A percentile compares a stretch with the other conserved stretches of the same genome.
These are phyloP conservation scores for Macrophomina tecta DNA, from an alignment of 2,329 filamentous ascomycete species.

Conservation along the genomic window DNA sequence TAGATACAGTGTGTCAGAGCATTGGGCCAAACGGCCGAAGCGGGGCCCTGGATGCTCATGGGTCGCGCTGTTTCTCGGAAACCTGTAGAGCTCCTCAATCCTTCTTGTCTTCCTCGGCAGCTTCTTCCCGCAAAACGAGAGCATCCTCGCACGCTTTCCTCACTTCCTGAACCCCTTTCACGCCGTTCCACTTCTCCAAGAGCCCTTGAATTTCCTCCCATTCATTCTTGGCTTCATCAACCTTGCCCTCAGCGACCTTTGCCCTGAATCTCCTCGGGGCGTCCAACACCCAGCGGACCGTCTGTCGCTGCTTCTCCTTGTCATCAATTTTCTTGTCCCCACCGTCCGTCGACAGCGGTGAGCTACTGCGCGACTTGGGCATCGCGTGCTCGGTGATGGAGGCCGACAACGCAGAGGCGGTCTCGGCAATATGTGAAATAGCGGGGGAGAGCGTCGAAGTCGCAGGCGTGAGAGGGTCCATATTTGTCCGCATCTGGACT, in stretches of 20 bases:
- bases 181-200: conserved; percentile 52
- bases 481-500: conserved; percentile 73
- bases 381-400: conserved; percentile 40
- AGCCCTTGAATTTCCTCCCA: conserved; percentile 51
- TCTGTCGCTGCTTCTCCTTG: conserved; percentile 55
- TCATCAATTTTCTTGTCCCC: conserved; percentile 35
- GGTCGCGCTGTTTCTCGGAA: neutral
- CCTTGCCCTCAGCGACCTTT: conserved; percentile 65
- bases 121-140: neutral
- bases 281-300: conserved; percentile 68
- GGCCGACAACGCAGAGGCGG: conserved; percentile 52
- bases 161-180: conserved; percentile 50
- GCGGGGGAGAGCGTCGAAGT: conserved; percentile 75
- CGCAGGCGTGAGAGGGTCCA: conserved; percentile 79
- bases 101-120: neutral
- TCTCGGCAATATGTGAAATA: conserved; percentile 75
- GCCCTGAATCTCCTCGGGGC: conserved; percentile 64
- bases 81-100: neutral
- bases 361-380: conserved; percentile 19
- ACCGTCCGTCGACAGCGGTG: neutral
- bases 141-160: conserved; percentile 43
- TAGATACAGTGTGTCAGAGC: no score
- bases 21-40: neutral
- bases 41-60: neutral
- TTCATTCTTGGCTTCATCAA: conserved; percentile 64